Base-by-base conservation (phyloP, 148 eudicot species). In the Camellia japonica region DNA sequence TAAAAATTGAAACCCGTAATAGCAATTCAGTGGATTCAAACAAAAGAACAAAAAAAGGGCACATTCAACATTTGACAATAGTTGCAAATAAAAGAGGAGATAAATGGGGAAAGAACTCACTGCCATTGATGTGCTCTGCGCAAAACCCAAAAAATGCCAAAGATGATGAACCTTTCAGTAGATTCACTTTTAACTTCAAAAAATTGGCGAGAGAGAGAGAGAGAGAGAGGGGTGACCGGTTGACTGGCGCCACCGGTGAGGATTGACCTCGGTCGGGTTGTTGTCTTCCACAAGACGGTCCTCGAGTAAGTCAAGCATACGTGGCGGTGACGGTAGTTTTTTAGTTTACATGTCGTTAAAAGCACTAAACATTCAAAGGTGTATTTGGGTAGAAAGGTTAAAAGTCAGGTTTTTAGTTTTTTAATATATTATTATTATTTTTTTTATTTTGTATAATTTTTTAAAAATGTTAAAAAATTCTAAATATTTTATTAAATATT, bases 241-340 rank as follows among this genome's bases (percentile, higher is more conserved):
- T 52, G 20, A 54, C 54, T 18, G 73, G 73, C 55, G 30, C 54
- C 73, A 70, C 73, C 73, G 73, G 73, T 70, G 73, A 15, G 11
- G 23, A 7, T 70, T 44, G 55, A 44, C 73, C 51, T 1, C 65
- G 8, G 38, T 30, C 38, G 38, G 1, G 38, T 30, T 30, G 38
- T 30, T 30, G 38, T 30, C 38, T 30, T 30, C 38, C 38, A 30
- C 38, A 30, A 30, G 38, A 30, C 38, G 38, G 38, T 30, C 38
- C 38, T 30, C 38, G 38, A 30, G 38, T 30, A 30, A 30, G 38
- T 30, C 38, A 30, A 30, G 38, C 38, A 30, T 30, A 30, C 38
- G 38, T 30, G 38, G 38, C 38, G 38, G 38, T 30, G 38, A 30
- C 38, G 38, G 38, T 30, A 30, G 38, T 1, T 30, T 30, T 30